phyloP scores from a whole-genome alignment of 78 protist species.

The Speleostelium caveatum region DNA sequence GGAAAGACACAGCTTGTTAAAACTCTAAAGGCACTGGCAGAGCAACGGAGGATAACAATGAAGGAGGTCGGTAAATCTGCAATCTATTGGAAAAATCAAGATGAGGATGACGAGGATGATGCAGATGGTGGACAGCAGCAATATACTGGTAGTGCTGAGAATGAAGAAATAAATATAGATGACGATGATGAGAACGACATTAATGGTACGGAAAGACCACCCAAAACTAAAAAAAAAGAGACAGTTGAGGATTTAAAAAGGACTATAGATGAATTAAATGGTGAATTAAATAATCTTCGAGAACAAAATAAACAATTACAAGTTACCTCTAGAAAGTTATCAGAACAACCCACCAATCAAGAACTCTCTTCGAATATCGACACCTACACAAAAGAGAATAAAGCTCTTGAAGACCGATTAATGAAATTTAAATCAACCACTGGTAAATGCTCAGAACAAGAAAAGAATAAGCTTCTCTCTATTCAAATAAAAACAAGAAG shows the following conservation, averaged over 20 bases:
- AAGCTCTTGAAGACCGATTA: neutral
- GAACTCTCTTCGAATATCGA: neutral
- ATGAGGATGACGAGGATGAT: slow-evolving; percentile 13
- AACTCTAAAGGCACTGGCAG: slow-evolving; percentile 41
- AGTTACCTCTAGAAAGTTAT: neutral
- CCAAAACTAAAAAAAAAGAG: neutral
- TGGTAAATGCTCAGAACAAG: neutral
- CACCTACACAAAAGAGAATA: neutral
- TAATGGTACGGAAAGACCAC: too few relatives aligned
- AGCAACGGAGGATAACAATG: slow-evolving; percentile 5
- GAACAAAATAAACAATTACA: neutral
- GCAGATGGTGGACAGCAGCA: slow-evolving; percentile 14
- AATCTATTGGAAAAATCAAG: slow-evolving; percentile 37
- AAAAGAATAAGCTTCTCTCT: neutral
- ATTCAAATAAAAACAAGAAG: slow-evolving; percentile 29
- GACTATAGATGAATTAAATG: neutral
- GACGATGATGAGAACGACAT: neutral
- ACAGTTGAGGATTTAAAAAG: slow-evolving; percentile 19
- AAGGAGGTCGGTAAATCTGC: slow-evolving; percentile 45
- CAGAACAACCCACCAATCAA: slow-evolving; percentile 12
- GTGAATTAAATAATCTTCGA: neutral
- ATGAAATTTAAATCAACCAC: slow-evolving; percentile 1
- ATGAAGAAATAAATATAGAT: neutral
- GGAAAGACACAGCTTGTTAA: slow-evolving; percentile 41
- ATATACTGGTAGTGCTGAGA: neutral